Percentiles rank a stretch among this genome's conserved stretches.
These are phyloP conservation scores for Aspergillus phoenicis DNA, from an alignment of 2,329 filamentous ascomycete genomes.

Conservation along the genomic window DNA sequence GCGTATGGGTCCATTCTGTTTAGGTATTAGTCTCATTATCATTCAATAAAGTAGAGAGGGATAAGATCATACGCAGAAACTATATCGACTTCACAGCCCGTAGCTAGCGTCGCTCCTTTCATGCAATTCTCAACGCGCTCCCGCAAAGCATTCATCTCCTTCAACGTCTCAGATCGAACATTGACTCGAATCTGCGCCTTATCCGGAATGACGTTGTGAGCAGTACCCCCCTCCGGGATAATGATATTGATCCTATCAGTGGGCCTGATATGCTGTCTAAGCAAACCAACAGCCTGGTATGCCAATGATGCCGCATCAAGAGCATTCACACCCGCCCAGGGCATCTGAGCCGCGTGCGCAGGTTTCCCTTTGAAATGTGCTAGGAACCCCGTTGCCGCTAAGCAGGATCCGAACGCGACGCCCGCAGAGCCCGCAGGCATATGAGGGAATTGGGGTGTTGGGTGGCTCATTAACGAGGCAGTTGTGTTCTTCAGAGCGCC, in stretches of 20 bases:
- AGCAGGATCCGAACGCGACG: constrained; percentile 14
- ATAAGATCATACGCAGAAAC: background rate
- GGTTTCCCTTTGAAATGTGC: constrained; percentile 50
- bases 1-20: background rate
- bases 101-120: constrained; percentile 21
- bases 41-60: background rate
- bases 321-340: constrained; percentile 59
- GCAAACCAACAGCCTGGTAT: constrained; percentile 46
- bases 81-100: constrained; percentile 24
- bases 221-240: constrained; percentile 53
- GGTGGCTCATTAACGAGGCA: constrained; percentile 42
- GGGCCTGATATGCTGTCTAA: constrained; percentile 57
- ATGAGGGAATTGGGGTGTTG: constrained; percentile 11
- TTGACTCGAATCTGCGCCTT: constrained; percentile 37
- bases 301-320: constrained; percentile 55
- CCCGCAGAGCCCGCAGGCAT: background rate
- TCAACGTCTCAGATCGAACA: constrained; percentile 6
- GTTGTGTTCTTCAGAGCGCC: constrained; percentile 39
- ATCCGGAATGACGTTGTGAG: constrained; percentile 58
- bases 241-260: constrained; percentile 53
- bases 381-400: constrained; percentile 24
- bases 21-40: background rate
- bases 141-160: background rate
- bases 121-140: background rate
- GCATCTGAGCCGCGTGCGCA: constrained; percentile 55